Evolutionary conservation across 2,329 filamentous ascomycete species (phyloP).

Genomic region (Seiridium cupressi): DNA sequence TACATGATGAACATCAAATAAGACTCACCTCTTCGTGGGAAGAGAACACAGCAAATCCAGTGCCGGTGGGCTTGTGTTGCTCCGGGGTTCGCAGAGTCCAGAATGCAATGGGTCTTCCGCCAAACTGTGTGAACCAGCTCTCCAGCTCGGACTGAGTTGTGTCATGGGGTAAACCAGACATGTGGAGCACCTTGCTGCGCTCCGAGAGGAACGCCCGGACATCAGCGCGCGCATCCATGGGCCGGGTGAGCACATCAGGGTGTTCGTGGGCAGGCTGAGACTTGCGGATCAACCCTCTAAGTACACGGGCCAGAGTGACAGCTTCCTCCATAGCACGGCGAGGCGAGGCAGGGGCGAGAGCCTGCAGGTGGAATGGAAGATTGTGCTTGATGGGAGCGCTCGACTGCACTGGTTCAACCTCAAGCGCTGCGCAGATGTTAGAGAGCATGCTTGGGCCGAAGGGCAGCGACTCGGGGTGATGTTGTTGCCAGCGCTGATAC

Average conservation of each 20-base stretch:
- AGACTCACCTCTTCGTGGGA: slow-evolving; percentile 92
- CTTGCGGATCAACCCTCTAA: slow-evolving; percentile 91
- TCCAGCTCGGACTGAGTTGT: slow-evolving; percentile 98
- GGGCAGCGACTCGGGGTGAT: slow-evolving; percentile 94
- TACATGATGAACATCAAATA: not conserved
- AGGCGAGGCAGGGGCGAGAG: slow-evolving; percentile 89
- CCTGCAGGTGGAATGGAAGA: slow-evolving; percentile 94
- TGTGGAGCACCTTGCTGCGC: slow-evolving; percentile 95
- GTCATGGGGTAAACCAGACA: slow-evolving; percentile 95
- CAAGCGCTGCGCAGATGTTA: slow-evolving; percentile 96
- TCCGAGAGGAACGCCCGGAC: slow-evolving; percentile 95
- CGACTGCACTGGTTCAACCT: slow-evolving; percentile 96
- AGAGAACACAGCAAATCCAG: slow-evolving; percentile 96
- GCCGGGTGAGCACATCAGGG: slow-evolving; percentile 88
- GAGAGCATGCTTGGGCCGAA: slow-evolving; percentile 94
- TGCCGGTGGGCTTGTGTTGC: slow-evolving; percentile 98
- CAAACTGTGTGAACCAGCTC: slow-evolving; percentile 99
- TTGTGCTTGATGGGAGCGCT: slow-evolving; percentile 99
- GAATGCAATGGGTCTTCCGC: slow-evolving; percentile 95
- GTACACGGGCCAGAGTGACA: slow-evolving; percentile 87
- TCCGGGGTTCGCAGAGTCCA: slow-evolving; percentile 98
- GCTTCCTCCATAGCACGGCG: slow-evolving; percentile 97
- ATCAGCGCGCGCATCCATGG: slow-evolving; percentile 95
- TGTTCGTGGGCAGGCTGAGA: slow-evolving; percentile 93
- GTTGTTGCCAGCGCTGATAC: slow-evolving; percentile 97